Evolutionary conservation across 768 basidiomycete genomes (phyloP).

Genomic region (Sporobolomyces pararoseus): DNA sequence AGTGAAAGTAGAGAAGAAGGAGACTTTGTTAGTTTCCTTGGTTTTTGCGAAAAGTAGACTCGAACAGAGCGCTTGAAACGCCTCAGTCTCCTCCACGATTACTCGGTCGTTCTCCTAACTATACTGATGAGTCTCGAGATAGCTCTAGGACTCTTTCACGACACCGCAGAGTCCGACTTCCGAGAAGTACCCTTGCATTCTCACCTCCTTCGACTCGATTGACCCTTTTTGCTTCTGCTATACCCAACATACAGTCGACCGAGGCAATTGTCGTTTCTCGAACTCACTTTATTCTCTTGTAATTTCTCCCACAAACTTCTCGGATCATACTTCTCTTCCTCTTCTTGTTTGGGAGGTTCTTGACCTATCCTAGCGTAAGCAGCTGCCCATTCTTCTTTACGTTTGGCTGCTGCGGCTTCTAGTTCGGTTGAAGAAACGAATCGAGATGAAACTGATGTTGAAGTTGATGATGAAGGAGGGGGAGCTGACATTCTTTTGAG

Average conservation of each 20-base stretch:
- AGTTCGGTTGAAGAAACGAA: slow-evolving; percentile 51
- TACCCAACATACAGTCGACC: background rate
- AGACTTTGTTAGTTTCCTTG: background rate
- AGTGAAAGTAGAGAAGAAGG: background rate
- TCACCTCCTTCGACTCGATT: background rate
- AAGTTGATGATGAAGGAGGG: background rate
- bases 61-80: too few relatives aligned
- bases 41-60: background rate
- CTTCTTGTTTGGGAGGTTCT: slow-evolving; percentile 48
- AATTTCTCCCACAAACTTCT: slow-evolving; percentile 50
- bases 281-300: slow-evolving; percentile 47
- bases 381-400: slow-evolving; percentile 51
- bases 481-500: background rate
- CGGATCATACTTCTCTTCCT: slow-evolving; percentile 48
- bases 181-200: background rate
- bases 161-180: too few relatives aligned
- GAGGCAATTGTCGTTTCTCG: too few relatives aligned
- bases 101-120: too few relatives aligned
- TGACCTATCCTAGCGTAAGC: slow-evolving; percentile 52
- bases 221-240: background rate
- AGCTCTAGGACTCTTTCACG: too few relatives aligned
- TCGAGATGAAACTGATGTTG: slow-evolving; percentile 43
- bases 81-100: too few relatives aligned
- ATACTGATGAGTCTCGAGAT: too few relatives aligned
- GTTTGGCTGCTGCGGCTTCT: slow-evolving; percentile 48